These are phyloP conservation scores for Rhytidiadelphus loreus DNA, from an alignment of 225 moss, liverwort and hornwort genomes.

Conservation along the genomic window DNA sequence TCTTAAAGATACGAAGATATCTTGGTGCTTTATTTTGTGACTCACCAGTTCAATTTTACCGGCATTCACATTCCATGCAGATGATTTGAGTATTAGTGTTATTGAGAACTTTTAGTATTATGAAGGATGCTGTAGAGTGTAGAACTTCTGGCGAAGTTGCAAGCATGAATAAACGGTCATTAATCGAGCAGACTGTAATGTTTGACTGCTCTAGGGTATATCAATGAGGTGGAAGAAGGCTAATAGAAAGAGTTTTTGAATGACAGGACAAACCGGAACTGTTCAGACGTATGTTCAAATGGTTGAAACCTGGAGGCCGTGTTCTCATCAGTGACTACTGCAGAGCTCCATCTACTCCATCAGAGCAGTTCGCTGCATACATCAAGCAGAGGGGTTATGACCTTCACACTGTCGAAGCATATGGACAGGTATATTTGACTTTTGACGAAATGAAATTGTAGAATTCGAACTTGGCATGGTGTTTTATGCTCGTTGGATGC, in stretches of 20 bases:
- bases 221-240: background rate
- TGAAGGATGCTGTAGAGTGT: background rate
- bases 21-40: background rate
- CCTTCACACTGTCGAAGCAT: conserved; percentile 63
- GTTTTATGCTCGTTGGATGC: background rate
- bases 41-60: background rate
- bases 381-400: conserved; percentile 85
- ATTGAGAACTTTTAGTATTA: background rate
- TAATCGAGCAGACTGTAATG: background rate
- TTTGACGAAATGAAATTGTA: background rate
- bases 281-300: conserved; percentile 59
- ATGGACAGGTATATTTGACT: conserved; percentile 53
- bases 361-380: conserved; percentile 69
- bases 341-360: conserved; percentile 54
- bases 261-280: conserved; percentile 68
- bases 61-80: background rate
- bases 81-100: background rate
- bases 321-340: conserved; percentile 95
- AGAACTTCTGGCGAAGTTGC: background rate
- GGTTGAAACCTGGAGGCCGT: conserved; percentile 87
- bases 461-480: background rate
- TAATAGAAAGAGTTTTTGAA: background rate
- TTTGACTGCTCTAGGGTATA: background rate
- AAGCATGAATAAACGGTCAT: background rate
- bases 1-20: background rate